Evolutionary conservation across 306 rosid species (phyloP).

Genomic region (Glycyrrhiza uralensis): DNA sequence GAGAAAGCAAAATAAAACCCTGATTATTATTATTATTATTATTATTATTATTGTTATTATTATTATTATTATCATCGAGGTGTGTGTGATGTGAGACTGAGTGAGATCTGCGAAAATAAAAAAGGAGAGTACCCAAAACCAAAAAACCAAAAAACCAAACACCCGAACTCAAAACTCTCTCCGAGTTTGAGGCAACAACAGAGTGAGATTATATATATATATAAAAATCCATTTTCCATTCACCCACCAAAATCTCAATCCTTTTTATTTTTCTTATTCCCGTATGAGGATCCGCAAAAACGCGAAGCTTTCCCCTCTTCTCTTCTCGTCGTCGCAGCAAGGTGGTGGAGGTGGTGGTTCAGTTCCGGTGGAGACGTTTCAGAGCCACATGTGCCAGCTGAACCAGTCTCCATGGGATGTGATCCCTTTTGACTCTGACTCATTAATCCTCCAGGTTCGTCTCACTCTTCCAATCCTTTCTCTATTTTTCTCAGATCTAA

Average conservation of each 20-base stretch:
- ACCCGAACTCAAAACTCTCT: background rate
- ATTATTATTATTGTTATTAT: conserved; percentile 35
- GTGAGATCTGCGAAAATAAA: conserved; percentile 61
- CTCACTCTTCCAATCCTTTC: background rate
- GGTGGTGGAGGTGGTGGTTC: conserved; percentile 22
- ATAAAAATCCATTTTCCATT: conserved; percentile 8
- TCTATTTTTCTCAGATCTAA: conserved; percentile 43
- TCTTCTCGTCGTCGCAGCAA: conserved; percentile 21
- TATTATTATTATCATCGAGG: conserved; percentile 46
- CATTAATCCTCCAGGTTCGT: conserved; percentile 57
- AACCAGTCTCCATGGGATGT: conserved; percentile 94
- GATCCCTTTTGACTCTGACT: conserved; percentile 46
- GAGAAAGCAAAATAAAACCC: conserved; percentile 54
- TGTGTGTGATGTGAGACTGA: conserved; percentile 42
- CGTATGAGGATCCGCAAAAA: conserved; percentile 83
- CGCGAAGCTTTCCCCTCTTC: conserved; percentile 62
- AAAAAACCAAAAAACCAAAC: background rate
- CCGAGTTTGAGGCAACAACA: background rate
- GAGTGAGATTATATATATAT: background rate
- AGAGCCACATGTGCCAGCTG: conserved; percentile 65
- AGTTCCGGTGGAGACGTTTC: conserved; percentile 32
- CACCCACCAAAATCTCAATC: background rate
- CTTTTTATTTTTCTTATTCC: background rate
- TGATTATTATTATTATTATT: conserved; percentile 21
- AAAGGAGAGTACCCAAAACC: background rate